Base-by-base conservation (phyloP, 2,329 filamentous ascomycete genomes). In the Cryphonectria naterciae region DNA sequence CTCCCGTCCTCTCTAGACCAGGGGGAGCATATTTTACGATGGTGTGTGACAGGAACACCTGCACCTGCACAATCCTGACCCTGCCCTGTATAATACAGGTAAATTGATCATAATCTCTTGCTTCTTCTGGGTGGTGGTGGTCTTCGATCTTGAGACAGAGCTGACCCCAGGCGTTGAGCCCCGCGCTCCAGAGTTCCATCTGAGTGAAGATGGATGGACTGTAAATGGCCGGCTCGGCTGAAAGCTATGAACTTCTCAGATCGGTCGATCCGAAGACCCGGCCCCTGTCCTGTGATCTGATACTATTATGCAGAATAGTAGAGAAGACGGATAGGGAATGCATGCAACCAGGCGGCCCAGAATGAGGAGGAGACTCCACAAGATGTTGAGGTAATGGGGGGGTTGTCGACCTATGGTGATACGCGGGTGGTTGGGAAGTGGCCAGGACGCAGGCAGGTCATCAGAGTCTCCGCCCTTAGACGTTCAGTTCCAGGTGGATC, bases 131-230 rank as follows among this genome's bases (percentile, higher is more conserved):
- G 19, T 49, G 64, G 4, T 71, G 72, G 8, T 88, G 11, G 13
- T 8, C n/a, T n/a, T n/a, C n/a, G n/a, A n/a, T 22, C 7, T 65
- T 67, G 70, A 88, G 85, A 2, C 76, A 74, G 22, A 90, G 81
- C 75, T 90, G 88, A 69, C 79, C 78, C 86, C 86, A 90, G 68
- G 87, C 86, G 75, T 91, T 90, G 79, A 88, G 85, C 56, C 88
- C 88, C 2, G 85, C 74, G 58, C 84, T 86, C 75, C 86, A 87
- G 6, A 91, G 77, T 67, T 85, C 80, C 86, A 88, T 83, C 62
- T 49, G 28, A 8, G 19, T 39, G 43, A 15, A 19, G 2, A 19
- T 49, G 28, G 2, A 22, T 37, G 28, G 11, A 56, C 10, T 15
- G 17, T 60, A 17, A 22, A 37, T 35, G 28, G 56, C 28, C 28